Percentiles rank a stretch among this genome's conserved stretches.
Evolutionary conservation across 169 alveolate species (phyloP).

Genomic region (Cryptosporidium muris): DNA sequence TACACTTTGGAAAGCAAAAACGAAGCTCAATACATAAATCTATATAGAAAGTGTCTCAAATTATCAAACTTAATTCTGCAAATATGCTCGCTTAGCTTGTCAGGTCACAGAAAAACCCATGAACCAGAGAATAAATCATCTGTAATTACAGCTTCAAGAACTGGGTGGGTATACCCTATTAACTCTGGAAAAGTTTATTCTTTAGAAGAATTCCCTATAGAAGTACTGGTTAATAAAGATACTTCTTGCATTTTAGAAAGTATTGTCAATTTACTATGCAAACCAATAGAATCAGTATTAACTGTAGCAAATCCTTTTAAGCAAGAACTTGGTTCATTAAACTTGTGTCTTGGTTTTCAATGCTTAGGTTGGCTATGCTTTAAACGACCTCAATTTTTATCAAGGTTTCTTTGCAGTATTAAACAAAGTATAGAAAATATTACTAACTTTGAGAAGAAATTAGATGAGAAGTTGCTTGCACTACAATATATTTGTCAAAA

Average conservation of each 20-base stretch:
- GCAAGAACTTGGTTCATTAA: not conserved
- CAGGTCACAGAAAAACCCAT: not conserved
- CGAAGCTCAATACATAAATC: conserved; percentile 1
- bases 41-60: conserved; percentile 30
- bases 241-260: conserved; percentile 26
- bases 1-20: conserved; percentile 13
- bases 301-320: not conserved
- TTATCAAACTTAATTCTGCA: conserved; percentile 15
- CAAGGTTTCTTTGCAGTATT: conserved; percentile 20
- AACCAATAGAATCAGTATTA: conserved; percentile 18
- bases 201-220: conserved; percentile 23
- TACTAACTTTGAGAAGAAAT: not conserved
- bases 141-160: conserved; percentile 21
- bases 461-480: conserved; percentile 19
- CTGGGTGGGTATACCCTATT: conserved; percentile 54
- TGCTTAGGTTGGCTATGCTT: conserved; percentile 47
- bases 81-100: not conserved
- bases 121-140: conserved; percentile 2
- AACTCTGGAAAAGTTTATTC: conserved; percentile 3
- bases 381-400: not conserved
- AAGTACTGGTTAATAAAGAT: conserved; percentile 8
- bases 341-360: conserved; percentile 42
- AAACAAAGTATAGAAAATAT: conserved; percentile 2
- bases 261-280: conserved; percentile 3
- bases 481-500: conserved; percentile 23